A percentile compares a stretch with the other conserved stretches of the same genome.
Conservation (phyloP, 140 eudicot species). For the Bidens hawaiensis region DNA sequence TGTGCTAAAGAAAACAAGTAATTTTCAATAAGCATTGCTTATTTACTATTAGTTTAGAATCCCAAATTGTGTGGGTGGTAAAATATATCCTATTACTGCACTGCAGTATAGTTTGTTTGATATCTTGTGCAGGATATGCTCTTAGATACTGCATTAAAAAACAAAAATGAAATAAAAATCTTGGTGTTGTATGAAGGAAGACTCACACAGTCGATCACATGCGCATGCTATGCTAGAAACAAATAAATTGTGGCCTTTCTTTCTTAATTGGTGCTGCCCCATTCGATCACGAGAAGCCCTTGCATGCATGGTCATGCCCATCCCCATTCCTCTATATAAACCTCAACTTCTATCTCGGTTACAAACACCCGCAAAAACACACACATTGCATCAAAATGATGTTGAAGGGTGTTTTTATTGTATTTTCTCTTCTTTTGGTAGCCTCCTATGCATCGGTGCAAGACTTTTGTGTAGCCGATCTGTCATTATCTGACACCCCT, state of each 20-base stretch:
- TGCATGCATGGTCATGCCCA: slow-evolving; percentile 49
- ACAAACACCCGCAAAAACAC: not conserved
- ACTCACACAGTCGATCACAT: slow-evolving; percentile 28
- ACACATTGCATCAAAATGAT: slow-evolving; percentile 31
- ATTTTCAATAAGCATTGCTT: too few relatives aligned
- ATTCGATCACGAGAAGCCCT: slow-evolving; percentile 27
- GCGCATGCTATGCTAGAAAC: slow-evolving; percentile 31
- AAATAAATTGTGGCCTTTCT: slow-evolving; percentile 32
- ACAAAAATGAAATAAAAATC: not conserved
- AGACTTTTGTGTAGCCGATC: slow-evolving; percentile 90
- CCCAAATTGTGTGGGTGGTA: not conserved
- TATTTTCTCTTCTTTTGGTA: slow-evolving; percentile 40
- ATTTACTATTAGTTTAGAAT: not conserved
- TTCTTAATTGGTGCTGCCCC: slow-evolving; percentile 11
- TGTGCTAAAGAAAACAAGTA: too few relatives aligned
- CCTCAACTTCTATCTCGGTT: slow-evolving; percentile 21
- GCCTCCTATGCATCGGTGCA: slow-evolving; percentile 54
- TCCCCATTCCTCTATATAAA: slow-evolving; percentile 37
- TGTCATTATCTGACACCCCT: slow-evolving; percentile 42
- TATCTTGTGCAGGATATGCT: slow-evolving; percentile 25
- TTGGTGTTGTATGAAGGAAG: slow-evolving; percentile 16
- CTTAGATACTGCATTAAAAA: slow-evolving; percentile 7
- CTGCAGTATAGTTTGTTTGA: not conserved
- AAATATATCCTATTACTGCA: too few relatives aligned
- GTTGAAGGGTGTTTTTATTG: slow-evolving; percentile 35